These are phyloP conservation scores for Neonectria punicea DNA, from an alignment of 2,329 filamentous ascomycete species.

Conservation along the genomic window DNA sequence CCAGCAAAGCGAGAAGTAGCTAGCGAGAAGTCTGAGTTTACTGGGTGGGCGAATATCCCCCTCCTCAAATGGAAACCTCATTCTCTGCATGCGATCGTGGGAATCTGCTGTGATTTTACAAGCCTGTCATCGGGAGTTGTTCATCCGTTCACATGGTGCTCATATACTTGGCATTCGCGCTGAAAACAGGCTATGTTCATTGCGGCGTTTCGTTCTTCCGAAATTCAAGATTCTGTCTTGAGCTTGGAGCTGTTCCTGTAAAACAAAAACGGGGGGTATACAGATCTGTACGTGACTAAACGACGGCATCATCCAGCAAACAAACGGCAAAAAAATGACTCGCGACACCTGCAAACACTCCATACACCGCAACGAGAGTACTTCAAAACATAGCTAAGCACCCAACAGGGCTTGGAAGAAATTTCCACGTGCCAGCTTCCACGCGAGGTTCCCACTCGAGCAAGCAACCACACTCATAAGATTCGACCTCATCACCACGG, in stretches of 20 bases:
- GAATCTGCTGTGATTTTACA: background rate
- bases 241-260: background rate
- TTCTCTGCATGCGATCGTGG: background rate
- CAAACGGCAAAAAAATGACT: no score
- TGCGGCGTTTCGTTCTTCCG: background rate
- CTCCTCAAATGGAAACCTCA: background rate
- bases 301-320: background rate
- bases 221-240: background rate
- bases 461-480: background rate
- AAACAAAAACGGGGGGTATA: constrained; percentile 7
- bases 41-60: background rate
- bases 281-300: no score
- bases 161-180: background rate
- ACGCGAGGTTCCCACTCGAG: background rate
- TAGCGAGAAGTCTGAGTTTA: constrained; percentile 13
- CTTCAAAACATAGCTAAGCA: constrained; percentile 3
- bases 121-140: background rate
- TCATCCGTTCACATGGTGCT: background rate
- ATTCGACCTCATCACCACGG: background rate
- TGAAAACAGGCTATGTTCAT: background rate
- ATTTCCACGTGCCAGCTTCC: background rate
- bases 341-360: background rate
- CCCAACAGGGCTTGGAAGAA: background rate
- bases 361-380: constrained; percentile 3
- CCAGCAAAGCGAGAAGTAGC: constrained; percentile 31